Evolutionary conservation across 805 yeast species (phyloP), one percentile per base, ranked within the genome.

Genomic region (Torulaspora gathmanii): DNA sequence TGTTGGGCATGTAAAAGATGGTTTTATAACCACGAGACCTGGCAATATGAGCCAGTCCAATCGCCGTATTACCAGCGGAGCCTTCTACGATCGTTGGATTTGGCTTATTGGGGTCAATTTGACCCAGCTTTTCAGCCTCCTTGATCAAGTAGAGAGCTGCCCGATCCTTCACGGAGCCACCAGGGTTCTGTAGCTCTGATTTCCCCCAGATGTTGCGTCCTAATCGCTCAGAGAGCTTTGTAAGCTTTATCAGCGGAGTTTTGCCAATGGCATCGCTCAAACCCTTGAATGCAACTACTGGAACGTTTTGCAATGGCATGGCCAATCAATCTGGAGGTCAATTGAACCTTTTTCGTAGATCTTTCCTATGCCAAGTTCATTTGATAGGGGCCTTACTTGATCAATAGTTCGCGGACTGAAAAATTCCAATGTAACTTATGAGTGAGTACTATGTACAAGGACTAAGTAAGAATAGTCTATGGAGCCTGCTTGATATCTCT

Each of bases 51-150:
- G 95, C 96, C 45, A 88, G 70, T 1, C 96, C 96, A 54, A 88
- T 88, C 13, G 96, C 96, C n/a, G 96, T 88, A 68, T 88, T 88
- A 26, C 96, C 96, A 3, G 96, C 96, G 10, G 96, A 87, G 6
- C 95, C 95, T 66, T 88, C 96, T 13, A 88, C 90, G 25, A 88
- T 78, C 2, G 95, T 88, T 27, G 93, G 95, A 33, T 42, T 33
- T 4, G 55, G 52, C 23, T 47, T 44, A 7, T 95, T 93, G 3
- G 88, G 78, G 46, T 69, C 62, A 45, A 88, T 70, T 44, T 74
- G 67, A 2, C 88, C 88, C 49, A 71, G 71, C 28, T 64, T 61
- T 61, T 88, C 96, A 22, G 96, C 96, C 53, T 87, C 89, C 54
- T 83, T 74, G 41, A 88, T 71, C 52, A 88, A 73, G 58, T 70